These are phyloP conservation scores for Phytophthora niederhauseri DNA, from an alignment of 352 stramenopile species.

Conservation along the genomic window DNA sequence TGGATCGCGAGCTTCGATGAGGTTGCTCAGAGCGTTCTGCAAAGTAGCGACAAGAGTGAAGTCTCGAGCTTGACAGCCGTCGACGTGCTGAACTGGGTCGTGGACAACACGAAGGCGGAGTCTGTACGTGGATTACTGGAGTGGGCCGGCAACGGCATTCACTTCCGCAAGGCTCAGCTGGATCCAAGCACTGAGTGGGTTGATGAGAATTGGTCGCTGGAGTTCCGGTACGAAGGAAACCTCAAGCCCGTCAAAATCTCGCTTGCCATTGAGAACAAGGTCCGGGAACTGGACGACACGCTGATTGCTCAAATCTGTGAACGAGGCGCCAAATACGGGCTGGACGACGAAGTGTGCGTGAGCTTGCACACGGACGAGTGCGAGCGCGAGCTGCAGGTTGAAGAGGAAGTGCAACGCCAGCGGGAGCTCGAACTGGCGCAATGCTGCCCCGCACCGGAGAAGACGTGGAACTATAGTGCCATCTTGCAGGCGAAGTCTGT, in stretches of 20 bases:
- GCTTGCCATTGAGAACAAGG: no score
- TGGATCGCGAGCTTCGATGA: constrained; percentile 72
- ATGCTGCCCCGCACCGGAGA: constrained; percentile 18
- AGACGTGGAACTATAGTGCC: constrained; percentile 23
- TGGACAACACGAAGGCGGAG: constrained; percentile 76
- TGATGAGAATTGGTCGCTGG: constrained; percentile 45
- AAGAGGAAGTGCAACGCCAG: constrained; percentile 45
- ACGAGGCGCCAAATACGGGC: constrained; percentile 24
- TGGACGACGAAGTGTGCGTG: constrained; percentile 42
- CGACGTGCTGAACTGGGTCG: constrained; percentile 76
- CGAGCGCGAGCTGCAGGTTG: constrained; percentile 54
- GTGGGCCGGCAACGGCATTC: constrained; percentile 67
- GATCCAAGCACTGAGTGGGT: constrained; percentile 24
- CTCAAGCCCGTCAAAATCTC: background rate
- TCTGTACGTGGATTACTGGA: constrained; percentile 60
- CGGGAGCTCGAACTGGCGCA: constrained; percentile 6
- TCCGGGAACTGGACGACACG: background rate
- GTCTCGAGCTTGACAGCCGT: background rate
- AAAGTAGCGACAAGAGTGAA: constrained; percentile 15
- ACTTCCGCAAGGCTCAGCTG: constrained; percentile 35
- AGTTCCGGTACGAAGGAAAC: constrained; percentile 24
- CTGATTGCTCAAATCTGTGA: constrained; percentile 17
- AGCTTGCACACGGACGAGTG: constrained; percentile 47
- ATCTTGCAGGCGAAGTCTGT: constrained; percentile 20
- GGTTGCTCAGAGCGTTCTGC: constrained; percentile 56